Evolutionary conservation across 345 rosid species (phyloP).

Genomic region (Lepidium sativum): DNA sequence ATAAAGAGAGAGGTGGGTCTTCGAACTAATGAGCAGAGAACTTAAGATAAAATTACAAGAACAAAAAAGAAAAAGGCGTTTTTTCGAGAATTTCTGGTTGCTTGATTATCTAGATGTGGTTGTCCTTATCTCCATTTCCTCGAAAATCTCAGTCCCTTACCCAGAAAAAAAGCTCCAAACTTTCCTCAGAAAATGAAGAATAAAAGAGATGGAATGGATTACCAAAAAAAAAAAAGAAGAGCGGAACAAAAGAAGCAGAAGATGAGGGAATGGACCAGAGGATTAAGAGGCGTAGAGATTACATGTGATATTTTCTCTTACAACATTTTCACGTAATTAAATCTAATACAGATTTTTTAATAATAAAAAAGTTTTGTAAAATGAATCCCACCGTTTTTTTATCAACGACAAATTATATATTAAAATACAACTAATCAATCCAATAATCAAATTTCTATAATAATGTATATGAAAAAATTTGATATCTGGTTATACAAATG

Average conservation of each 20-base stretch:
- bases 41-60: not conserved
- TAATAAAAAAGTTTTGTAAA: constrained; percentile 8
- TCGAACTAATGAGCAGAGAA: not conserved
- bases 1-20: constrained; percentile 4
- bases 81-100: not conserved
- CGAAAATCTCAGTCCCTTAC: not conserved
- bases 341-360: not conserved
- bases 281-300: constrained; percentile 16
- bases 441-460: too few species aligned
- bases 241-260: not conserved
- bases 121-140: not conserved
- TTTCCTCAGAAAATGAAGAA: not conserved
- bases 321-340: not conserved
- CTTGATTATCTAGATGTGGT: not conserved
- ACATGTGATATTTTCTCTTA: constrained; percentile 5
- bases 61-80: not conserved
- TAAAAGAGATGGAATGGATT: not conserved
- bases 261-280: constrained; percentile 6
- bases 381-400: too few species aligned
- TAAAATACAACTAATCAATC: too few species aligned
- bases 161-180: not conserved
- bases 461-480: too few species aligned
- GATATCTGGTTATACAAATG: too few species aligned
- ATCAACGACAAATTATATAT: too few species aligned
- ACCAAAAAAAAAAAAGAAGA: not conserved